Percentiles rank a stretch among this genome's conserved stretches.
Conservation (phyloP, 2,329 filamentous ascomycete species). For the Pseudogymnoascus sp. region DNA sequence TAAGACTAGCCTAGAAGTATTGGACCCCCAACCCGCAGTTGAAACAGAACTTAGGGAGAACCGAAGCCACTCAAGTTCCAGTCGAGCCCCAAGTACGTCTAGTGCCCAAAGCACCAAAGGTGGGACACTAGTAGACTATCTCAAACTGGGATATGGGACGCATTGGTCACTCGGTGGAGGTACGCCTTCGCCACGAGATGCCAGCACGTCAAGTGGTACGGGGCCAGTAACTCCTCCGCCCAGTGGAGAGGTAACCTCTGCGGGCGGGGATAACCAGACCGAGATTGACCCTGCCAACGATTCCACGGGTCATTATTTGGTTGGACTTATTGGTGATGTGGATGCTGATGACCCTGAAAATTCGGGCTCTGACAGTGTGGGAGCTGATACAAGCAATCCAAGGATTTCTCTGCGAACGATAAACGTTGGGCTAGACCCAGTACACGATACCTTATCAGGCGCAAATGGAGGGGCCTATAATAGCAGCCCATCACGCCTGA, state of each 20-base stretch:
- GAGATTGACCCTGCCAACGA: slow-evolving; percentile 12
- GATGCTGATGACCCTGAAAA: slow-evolving; percentile 35
- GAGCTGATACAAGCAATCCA: slow-evolving; percentile 33
- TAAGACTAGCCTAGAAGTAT: not conserved
- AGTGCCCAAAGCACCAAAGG: not conserved
- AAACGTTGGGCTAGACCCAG: slow-evolving; percentile 54
- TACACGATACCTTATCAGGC: slow-evolving; percentile 35
- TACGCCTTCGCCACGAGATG: slow-evolving; percentile 13
- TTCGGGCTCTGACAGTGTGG: slow-evolving; percentile 7
- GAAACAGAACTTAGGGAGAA: not conserved
- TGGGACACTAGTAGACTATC: slow-evolving; percentile 50
- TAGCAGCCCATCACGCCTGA: slow-evolving; percentile 21
- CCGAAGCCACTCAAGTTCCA: slow-evolving; percentile 11
- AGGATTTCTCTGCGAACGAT: slow-evolving; percentile 59
- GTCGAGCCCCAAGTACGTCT: slow-evolving; percentile 9
- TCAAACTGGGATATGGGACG: slow-evolving; percentile 62
- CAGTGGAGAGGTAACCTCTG: not conserved
- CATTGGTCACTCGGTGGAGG: slow-evolving; percentile 48
- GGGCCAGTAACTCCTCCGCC: not conserved
- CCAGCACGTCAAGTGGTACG: not conserved
- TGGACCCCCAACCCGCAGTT: not conserved
- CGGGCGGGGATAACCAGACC: not conserved
- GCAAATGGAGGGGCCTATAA: slow-evolving; percentile 32
- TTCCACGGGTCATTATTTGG: slow-evolving; percentile 49
- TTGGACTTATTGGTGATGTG: slow-evolving; percentile 61